Evolutionary conservation across 75 land plant genomes (phyloP).

Genomic region (Picea glauca): DNA sequence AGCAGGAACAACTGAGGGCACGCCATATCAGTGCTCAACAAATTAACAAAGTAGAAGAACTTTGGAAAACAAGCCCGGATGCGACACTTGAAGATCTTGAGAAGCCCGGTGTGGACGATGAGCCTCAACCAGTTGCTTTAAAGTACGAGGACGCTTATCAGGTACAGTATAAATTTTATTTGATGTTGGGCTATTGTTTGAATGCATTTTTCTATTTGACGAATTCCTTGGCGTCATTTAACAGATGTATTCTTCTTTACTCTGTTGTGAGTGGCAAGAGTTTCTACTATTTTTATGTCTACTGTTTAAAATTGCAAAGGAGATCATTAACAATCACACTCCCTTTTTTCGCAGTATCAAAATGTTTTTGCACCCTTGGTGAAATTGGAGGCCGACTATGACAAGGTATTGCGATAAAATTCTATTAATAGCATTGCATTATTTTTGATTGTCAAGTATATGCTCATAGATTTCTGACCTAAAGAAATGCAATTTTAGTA

Average conservation of each 20-base stretch:
- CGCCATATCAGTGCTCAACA: slow-evolving; percentile 99
- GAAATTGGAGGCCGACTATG: slow-evolving; percentile 98
- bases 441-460: neutral
- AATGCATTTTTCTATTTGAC: neutral
- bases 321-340: neutral
- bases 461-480: no score
- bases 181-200: neutral
- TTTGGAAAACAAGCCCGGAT: slow-evolving; percentile 99
- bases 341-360: slow-evolving; percentile 77
- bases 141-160: slow-evolving; percentile 99
- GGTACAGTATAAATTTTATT: slow-evolving; percentile 28
- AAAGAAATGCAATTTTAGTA: neutral
- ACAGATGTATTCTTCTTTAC: neutral
- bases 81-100: slow-evolving; percentile 98
- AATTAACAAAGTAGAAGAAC: slow-evolving; percentile 97
- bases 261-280: neutral
- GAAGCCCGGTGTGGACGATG: slow-evolving; percentile 99
- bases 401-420: slow-evolving; percentile 56
- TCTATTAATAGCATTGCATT: neutral
- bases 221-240: neutral
- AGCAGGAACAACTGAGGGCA: slow-evolving; percentile 97
- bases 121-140: slow-evolving; percentile 91
- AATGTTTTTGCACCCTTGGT: slow-evolving; percentile 98
- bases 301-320: neutral
- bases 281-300: neutral